Evolutionary conservation across 2,329 filamentous ascomycete species (phyloP).

Genomic region (Aspergillus oerlinghausenensis): DNA sequence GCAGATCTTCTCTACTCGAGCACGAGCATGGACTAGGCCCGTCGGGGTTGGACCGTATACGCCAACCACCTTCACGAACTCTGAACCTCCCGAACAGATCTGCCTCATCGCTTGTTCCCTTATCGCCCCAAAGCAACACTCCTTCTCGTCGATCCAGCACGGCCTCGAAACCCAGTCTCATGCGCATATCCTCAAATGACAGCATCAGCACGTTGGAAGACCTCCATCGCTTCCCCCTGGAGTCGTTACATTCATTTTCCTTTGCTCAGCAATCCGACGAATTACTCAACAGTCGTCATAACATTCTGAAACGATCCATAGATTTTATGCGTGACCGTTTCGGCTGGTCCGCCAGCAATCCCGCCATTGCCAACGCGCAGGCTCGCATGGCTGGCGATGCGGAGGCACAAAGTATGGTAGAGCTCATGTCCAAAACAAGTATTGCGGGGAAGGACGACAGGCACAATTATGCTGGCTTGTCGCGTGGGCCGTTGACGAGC

Average conservation of each 20-base stretch:
- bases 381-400: slow-evolving; percentile 76
- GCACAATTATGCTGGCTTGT: slow-evolving; percentile 42
- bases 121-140: slow-evolving; percentile 57
- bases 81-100: slow-evolving; percentile 63
- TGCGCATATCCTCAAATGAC: slow-evolving; percentile 57
- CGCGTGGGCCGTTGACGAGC: slow-evolving; percentile 68
- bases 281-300: slow-evolving; percentile 83
- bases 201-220: slow-evolving; percentile 76
- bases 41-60: slow-evolving; percentile 87
- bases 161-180: slow-evolving; percentile 49
- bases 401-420: slow-evolving; percentile 86
- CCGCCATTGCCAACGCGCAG: slow-evolving; percentile 76
- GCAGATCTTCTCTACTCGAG: slow-evolving; percentile 77
- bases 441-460: slow-evolving; percentile 60
- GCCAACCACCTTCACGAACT: slow-evolving; percentile 68
- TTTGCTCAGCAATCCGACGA: slow-evolving; percentile 96
- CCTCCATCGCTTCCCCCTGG: slow-evolving; percentile 84
- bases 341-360: slow-evolving; percentile 71
- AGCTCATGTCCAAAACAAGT: slow-evolving; percentile 76
- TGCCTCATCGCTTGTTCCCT: slow-evolving; percentile 58
- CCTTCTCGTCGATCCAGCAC: slow-evolving; percentile 67
- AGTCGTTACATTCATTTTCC: slow-evolving; percentile 96
- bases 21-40: slow-evolving; percentile 82
- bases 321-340: slow-evolving; percentile 95
- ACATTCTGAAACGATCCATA: slow-evolving; percentile 85